Evolutionary conservation across 768 basidiomycete species (phyloP).

Genomic region (Leccinum aurantiacum): DNA sequence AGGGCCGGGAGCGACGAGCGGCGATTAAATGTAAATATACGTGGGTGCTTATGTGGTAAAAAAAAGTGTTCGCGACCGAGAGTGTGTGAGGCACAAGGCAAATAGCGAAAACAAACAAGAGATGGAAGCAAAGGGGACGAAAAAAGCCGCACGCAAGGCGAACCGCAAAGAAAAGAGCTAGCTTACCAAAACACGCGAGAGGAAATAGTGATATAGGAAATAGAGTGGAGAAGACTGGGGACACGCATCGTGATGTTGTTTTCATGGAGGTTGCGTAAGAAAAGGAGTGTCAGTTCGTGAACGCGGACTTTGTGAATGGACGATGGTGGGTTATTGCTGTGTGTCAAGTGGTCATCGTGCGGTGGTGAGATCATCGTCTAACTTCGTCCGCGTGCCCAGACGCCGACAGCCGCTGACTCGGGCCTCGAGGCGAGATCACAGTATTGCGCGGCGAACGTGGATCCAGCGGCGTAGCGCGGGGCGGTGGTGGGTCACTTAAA

Average conservation of each 20-base stretch:
- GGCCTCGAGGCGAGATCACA: constrained; percentile 20
- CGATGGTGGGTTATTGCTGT: constrained; percentile 4
- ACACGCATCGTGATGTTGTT: constrained; percentile 22
- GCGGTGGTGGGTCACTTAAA: constrained; percentile 16
- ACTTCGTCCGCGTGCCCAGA: constrained; percentile 18
- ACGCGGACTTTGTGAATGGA: constrained; percentile 5
- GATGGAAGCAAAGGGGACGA: neutral
- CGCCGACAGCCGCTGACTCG: constrained; percentile 14
- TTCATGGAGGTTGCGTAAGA: constrained; percentile 27
- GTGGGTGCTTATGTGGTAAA: constrained; percentile 12
- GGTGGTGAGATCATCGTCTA: constrained; percentile 10
- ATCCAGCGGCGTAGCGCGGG: constrained; percentile 13
- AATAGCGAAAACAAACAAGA: constrained; percentile 1
- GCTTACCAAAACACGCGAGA: neutral
- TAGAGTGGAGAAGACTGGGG: neutral
- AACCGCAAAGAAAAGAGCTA: neutral
- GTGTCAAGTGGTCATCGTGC: neutral
- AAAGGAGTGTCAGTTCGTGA: constrained; percentile 18
- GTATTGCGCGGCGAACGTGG: constrained; percentile 13
- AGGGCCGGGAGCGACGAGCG: constrained; percentile 1
- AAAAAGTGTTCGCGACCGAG: neutral
- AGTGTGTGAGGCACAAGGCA: neutral
- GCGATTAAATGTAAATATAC: constrained; percentile 25
- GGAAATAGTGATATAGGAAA: neutral
- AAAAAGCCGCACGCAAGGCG: constrained; percentile 3